Evolutionary conservation across 2,329 filamentous ascomycete species (phyloP), one percentile per base, ranked within the genome.

Genomic region (Pestalotiopsis sp.): DNA sequence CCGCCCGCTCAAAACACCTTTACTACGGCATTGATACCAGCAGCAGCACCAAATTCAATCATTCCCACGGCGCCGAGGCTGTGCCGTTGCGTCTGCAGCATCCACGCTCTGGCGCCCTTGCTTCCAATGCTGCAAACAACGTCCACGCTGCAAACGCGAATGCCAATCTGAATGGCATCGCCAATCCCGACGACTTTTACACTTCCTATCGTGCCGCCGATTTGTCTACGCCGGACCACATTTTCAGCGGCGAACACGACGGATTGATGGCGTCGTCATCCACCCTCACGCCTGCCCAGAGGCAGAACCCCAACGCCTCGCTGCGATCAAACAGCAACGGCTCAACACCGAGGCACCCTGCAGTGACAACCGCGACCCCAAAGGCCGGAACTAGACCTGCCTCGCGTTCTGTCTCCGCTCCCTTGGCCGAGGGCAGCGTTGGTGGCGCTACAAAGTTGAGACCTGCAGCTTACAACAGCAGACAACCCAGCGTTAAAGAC

Each of bases 401-500:
- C 69, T 74, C 81, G 69, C 87, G 89, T 69, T 89, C 89, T 31
- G 85, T 83, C 67, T 90, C 89, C 58, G 87, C 84, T 73, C 87
- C 89, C 52, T 76, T 86, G 65, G 86, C 86, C 70, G 83, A 84
- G 73, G 83, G 80, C 72, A 72, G 78, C 56, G 72, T 75, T 60
- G 72, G 73, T 60, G 72, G 76, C 67, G 72, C 71, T 63, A 70
- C 72, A 68, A 81, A 76, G 70, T 73, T 79, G 65, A 76, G 70
- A 70, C 70, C 73, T 67, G 62, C 74, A 69, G 57, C 67, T 62
- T 74, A 80, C 82, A 72, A 70, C 72, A 75, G 73, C 36, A 76
- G 75, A 65, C 86, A 91, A 72, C 85, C 90, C n/a, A 95, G 91
- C 70, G 92, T 96, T 73, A 93, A 91, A 80, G 93, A 96, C 76